Conservation (phyloP, 352 stramenopile species). For the Vaucheria bursata region DNA sequence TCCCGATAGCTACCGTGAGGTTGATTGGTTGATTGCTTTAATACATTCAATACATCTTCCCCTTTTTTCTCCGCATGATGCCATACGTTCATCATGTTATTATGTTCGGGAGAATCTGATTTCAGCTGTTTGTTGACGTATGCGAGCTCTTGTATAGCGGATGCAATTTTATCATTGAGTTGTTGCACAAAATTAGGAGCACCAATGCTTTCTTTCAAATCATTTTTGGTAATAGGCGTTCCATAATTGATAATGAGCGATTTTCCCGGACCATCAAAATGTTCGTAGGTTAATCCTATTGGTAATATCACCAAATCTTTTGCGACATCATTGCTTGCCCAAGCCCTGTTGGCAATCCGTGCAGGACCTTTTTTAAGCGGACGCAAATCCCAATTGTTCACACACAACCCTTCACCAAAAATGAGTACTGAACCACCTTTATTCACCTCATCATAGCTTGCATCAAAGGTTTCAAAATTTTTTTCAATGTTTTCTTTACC, state of each 20-base stretch:
- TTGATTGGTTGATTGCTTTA: slow-evolving; percentile 8
- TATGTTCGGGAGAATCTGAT: slow-evolving; percentile 7
- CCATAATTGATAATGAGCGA: slow-evolving; percentile 8
- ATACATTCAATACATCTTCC: slow-evolving; percentile 8
- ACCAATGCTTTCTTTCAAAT: slow-evolving; percentile 8
- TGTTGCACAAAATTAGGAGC: slow-evolving; percentile 7
- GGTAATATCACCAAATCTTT: slow-evolving; percentile 8
- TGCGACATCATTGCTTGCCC: slow-evolving; percentile 4
- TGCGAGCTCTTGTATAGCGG: slow-evolving; percentile 4
- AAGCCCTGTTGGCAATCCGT: slow-evolving; percentile 4
- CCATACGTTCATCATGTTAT: slow-evolving; percentile 8
- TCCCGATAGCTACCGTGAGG: slow-evolving; percentile 4
- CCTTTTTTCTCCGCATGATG: slow-evolving; percentile 6
- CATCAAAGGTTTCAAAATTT: slow-evolving; percentile 9
- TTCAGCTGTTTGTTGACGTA: slow-evolving; percentile 7
- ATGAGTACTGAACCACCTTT: slow-evolving; percentile 7
- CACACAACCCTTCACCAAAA: slow-evolving; percentile 6
- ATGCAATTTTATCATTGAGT: slow-evolving; percentile 9
- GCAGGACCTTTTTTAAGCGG: slow-evolving; percentile 5
- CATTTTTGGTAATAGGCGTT: slow-evolving; percentile 8
- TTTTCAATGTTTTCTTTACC: slow-evolving; percentile 9
- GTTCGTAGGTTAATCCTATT: slow-evolving; percentile 8
- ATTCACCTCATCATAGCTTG: slow-evolving; percentile 7
- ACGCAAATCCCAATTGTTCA: slow-evolving; percentile 7
- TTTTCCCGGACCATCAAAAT: slow-evolving; percentile 7